Evolutionary conservation across 148 eudicot genomes (phyloP).

Genomic region (Rhododendron vialii): DNA sequence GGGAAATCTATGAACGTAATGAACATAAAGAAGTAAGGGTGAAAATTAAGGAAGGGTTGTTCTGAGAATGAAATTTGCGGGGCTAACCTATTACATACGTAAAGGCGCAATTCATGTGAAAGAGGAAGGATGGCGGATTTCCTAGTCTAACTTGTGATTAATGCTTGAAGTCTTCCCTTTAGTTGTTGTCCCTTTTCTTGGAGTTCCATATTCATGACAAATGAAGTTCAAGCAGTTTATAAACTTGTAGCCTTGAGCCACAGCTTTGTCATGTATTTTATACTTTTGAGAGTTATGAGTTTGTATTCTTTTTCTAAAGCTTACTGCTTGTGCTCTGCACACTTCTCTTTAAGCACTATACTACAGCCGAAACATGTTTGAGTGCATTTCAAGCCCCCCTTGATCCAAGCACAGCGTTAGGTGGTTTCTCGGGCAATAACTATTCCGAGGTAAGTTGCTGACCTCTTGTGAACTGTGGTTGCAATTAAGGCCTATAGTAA

Average conservation of each 20-base stretch:
- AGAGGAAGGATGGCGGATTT: constrained; percentile 1
- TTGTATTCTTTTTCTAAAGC: not conserved
- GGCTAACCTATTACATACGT: not conserved
- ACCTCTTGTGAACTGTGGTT: constrained; percentile 8
- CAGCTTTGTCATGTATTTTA: not conserved
- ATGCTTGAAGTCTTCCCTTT: not conserved
- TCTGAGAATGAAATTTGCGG: not conserved
- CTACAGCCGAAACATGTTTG: constrained; percentile 68
- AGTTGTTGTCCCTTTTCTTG: not conserved
- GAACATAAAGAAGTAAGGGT: not conserved
- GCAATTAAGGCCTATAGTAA: not conserved
- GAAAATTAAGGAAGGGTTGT: not conserved
- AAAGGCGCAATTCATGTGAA: not conserved
- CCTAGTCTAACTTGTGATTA: not conserved
- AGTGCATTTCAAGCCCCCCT: constrained; percentile 98
- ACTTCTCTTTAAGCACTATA: constrained; percentile 57
- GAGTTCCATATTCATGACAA: not conserved
- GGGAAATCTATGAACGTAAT: not conserved
- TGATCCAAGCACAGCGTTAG: constrained; percentile 93
- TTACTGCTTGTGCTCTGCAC: constrained; percentile 1
- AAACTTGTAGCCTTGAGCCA: not conserved
- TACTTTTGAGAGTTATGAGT: not conserved
- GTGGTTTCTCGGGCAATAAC: constrained; percentile 89
- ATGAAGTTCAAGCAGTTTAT: not conserved
- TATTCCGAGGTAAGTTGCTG: constrained; percentile 71